phyloP scores from a whole-genome alignment of 257 asterid species.

The Avicennia marina region DNA sequence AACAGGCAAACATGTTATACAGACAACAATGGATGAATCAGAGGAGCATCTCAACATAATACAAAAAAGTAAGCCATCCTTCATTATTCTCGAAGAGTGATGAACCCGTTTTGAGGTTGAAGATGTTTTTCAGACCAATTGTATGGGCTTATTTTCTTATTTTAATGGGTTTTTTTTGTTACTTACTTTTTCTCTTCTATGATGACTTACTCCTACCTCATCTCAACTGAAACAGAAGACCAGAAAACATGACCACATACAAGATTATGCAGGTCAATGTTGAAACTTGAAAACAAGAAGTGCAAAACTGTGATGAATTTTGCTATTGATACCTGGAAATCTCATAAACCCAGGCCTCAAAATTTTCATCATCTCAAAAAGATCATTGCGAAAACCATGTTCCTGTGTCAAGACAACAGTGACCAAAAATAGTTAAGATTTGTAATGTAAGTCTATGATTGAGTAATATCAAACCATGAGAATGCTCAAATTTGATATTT shows the following conservation, averaged over 20 bases:
- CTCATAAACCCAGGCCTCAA: constrained; percentile 78
- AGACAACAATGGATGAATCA: too few species aligned
- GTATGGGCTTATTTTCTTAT: neutral
- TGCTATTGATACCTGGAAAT: constrained; percentile 70
- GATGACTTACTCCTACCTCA: neutral
- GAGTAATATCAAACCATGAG: too few species aligned
- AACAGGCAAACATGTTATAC: too few species aligned
- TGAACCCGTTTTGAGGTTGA: too few species aligned
- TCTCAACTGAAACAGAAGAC: neutral
- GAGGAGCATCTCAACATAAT: too few species aligned
- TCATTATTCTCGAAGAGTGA: too few species aligned
- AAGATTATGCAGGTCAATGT: neutral
- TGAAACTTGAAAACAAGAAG: neutral
- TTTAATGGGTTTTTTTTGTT: too few species aligned
- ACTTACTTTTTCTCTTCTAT: too few species aligned
- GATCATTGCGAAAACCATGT: constrained; percentile 92
- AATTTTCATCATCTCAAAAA: constrained; percentile 64
- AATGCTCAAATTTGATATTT: too few species aligned
- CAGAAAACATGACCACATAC: neutral
- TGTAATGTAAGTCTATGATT: neutral
- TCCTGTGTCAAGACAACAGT: constrained; percentile 49
- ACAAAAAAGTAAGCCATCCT: too few species aligned
- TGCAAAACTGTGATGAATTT: neutral
- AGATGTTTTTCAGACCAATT: too few species aligned
- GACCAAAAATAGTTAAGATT: neutral